Percentiles rank a stretch among this genome's conserved stretches.
These are phyloP conservation scores for Ceratobasidium theobromae DNA, from an alignment of 1,284 basidiomycete species.

Conservation along the genomic window DNA sequence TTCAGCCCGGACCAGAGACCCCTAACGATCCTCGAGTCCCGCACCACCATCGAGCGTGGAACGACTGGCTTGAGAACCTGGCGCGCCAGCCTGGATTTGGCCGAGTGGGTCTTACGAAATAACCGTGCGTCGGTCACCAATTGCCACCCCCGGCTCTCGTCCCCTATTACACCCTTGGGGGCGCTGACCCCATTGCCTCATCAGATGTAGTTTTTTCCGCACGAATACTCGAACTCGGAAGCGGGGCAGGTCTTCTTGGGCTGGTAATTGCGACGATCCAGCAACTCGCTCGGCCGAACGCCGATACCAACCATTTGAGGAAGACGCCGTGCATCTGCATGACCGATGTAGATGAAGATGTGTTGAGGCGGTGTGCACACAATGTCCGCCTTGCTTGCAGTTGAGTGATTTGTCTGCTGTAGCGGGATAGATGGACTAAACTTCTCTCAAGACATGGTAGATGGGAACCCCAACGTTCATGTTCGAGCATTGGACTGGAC, in stretches of 20 bases:
- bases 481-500: conserved; percentile 63
- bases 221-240: conserved; percentile 67
- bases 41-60: conserved; percentile 66
- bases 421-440: neutral
- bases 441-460: conserved; percentile 52
- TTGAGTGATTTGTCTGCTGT: conserved; percentile 40
- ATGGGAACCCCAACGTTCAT: conserved; percentile 49
- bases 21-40: conserved; percentile 67
- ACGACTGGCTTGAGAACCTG: conserved; percentile 78
- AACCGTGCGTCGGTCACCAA: conserved; percentile 56
- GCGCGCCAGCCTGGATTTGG: conserved; percentile 67
- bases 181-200: neutral
- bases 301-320: neutral
- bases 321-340: conserved; percentile 50
- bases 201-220: conserved; percentile 54
- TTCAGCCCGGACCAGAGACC: conserved; percentile 42
- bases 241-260: conserved; percentile 71
- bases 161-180: neutral
- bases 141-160: too few relatives aligned
- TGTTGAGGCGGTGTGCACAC: conserved; percentile 58
- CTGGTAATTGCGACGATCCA: conserved; percentile 61
- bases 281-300: conserved; percentile 32
- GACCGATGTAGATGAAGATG: conserved; percentile 65
- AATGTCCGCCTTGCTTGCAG: conserved; percentile 66
- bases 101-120: conserved; percentile 59